Evolutionary conservation across 768 basidiomycete genomes (phyloP).

Genomic region (Collybia nuda): DNA sequence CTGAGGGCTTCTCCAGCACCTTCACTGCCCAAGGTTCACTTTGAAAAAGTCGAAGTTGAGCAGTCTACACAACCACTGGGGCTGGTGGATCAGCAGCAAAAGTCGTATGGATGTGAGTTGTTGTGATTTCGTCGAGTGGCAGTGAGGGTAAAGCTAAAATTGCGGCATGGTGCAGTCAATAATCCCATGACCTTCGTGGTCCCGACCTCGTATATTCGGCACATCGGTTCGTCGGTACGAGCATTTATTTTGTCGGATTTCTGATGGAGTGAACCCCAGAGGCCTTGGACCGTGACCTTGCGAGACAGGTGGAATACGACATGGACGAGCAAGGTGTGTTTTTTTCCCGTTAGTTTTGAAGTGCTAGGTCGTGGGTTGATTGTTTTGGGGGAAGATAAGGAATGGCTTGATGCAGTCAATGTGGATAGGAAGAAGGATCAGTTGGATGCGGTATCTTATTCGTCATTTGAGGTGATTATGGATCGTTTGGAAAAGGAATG

Average conservation of each 20-base stretch:
- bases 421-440: constrained; percentile 76
- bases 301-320: constrained; percentile 95
- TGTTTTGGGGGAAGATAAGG: constrained; percentile 63
- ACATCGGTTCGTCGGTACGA: constrained; percentile 64
- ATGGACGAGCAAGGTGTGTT: constrained; percentile 95
- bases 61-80: constrained; percentile 59
- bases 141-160: background rate
- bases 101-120: constrained; percentile 73
- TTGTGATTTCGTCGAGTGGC: background rate
- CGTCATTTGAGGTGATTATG: constrained; percentile 95
- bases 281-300: constrained; percentile 89
- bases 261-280: constrained; percentile 47
- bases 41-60: constrained; percentile 64
- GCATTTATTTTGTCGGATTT: constrained; percentile 5
- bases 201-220: constrained; percentile 87
- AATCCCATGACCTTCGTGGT: constrained; percentile 68
- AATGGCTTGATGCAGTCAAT: constrained; percentile 91
- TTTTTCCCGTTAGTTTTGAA: background rate
- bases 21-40: constrained; percentile 65
- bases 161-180: constrained; percentile 31
- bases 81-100: constrained; percentile 59
- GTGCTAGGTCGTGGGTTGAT: background rate
- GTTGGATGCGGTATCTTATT: constrained; percentile 70
- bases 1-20: constrained; percentile 15
- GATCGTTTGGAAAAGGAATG: constrained; percentile 98